These are phyloP conservation scores for Aspergillus clavatus DNA, from an alignment of 2,329 filamentous ascomycete species.

Conservation along the genomic window DNA sequence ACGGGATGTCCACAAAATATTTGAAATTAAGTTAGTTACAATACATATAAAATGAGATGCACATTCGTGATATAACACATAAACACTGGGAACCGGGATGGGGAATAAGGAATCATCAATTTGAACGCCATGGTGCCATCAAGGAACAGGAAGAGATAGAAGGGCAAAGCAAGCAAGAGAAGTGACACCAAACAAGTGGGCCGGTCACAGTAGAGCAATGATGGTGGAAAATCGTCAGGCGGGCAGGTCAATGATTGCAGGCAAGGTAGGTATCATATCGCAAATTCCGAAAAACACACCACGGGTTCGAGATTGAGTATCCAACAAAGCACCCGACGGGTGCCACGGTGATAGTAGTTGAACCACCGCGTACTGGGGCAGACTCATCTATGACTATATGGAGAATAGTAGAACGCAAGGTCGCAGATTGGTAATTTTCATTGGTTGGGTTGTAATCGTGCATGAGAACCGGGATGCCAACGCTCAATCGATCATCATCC, in stretches of 20 bases:
- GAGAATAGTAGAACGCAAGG: slow-evolving; percentile 7
- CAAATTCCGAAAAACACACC: slow-evolving; percentile 22
- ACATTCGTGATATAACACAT: slow-evolving; percentile 20
- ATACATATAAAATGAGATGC: slow-evolving; percentile 18
- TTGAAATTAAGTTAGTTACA: slow-evolving; percentile 10
- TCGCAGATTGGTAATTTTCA: background rate
- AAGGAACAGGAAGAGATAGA: slow-evolving; percentile 5
- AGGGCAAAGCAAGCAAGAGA: background rate
- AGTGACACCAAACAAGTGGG: background rate
- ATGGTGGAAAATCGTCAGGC: slow-evolving; percentile 11
- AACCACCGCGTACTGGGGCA: background rate
- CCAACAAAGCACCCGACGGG: slow-evolving; percentile 2
- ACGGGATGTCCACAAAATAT: too few species aligned
- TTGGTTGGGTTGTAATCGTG: background rate
- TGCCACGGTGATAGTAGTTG: background rate
- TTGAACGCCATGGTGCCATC: slow-evolving; percentile 16
- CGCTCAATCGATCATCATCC: slow-evolving; percentile 45
- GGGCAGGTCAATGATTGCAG: slow-evolving; percentile 16
- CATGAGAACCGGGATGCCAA: background rate
- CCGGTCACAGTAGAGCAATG: too few species aligned
- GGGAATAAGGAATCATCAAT: slow-evolving; percentile 12
- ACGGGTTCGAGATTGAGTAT: too few species aligned
- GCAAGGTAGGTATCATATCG: slow-evolving; percentile 31
- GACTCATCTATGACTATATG: slow-evolving; percentile 6
- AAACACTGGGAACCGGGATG: slow-evolving; percentile 7